Conservation (phyloP, 202 grass and related monocot genomes). For the Panicum virgatum region DNA sequence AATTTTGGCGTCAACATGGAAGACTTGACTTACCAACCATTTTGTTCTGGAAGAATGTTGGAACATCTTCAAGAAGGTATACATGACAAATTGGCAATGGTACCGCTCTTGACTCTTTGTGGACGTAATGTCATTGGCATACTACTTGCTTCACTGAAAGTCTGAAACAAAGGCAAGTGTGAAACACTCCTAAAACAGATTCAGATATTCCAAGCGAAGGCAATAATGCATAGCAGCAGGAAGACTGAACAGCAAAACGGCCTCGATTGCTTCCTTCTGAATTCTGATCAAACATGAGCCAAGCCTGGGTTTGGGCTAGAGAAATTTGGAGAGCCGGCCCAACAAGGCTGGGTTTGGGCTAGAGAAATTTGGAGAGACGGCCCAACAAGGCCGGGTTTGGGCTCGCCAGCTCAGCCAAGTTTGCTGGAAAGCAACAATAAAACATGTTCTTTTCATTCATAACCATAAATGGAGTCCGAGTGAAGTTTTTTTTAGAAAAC, state of each 20-base stretch:
- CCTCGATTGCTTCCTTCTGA: background rate
- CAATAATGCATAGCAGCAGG: background rate
- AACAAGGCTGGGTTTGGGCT: background rate
- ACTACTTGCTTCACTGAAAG: background rate
- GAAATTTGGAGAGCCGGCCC: no score
- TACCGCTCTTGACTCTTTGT: no score
- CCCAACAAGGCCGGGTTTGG: background rate
- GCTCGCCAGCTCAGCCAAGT: background rate
- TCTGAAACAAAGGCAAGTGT: background rate
- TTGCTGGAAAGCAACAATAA: background rate
- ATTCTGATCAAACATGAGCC: background rate
- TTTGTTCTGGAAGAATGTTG: background rate
- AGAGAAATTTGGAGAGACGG: background rate
- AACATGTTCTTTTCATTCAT: background rate
- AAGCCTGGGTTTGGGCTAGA: no score
- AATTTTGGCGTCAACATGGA: no score
- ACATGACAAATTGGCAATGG: no score
- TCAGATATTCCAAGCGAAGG: background rate
- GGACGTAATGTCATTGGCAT: no score
- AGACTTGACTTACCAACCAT: background rate
- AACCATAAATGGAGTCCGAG: background rate
- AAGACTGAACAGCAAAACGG: background rate
- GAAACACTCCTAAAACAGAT: background rate
- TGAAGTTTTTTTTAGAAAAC: no score
- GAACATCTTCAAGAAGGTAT: background rate